Evolutionary conservation across 2,329 filamentous ascomycete genomes (phyloP).

Genomic region (Fusarium siculi): DNA sequence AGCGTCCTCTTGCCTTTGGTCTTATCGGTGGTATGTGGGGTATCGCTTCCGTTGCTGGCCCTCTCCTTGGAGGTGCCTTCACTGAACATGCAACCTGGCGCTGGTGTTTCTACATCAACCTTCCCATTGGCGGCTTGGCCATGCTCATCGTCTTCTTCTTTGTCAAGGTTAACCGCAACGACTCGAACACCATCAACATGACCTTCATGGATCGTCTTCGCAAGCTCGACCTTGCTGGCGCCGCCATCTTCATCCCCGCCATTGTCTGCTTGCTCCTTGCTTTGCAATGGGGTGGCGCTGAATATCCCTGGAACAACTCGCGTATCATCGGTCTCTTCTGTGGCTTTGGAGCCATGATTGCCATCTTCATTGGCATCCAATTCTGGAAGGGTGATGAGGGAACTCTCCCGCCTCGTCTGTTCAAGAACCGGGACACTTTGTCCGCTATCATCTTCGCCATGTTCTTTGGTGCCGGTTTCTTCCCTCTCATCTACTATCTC

Average conservation of each 20-base stretch:
- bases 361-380: slow-evolving; percentile 60
- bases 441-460: slow-evolving; percentile 57
- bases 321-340: slow-evolving; percentile 63
- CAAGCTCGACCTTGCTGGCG: slow-evolving; percentile 62
- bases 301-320: slow-evolving; percentile 61
- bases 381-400: slow-evolving; percentile 55
- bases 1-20: slow-evolving; percentile 65
- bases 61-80: slow-evolving; percentile 62
- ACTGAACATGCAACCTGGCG: slow-evolving; percentile 62
- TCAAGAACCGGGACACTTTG: slow-evolving; percentile 56
- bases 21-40: slow-evolving; percentile 67
- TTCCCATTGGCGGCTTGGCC: slow-evolving; percentile 60
- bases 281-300: slow-evolving; percentile 66
- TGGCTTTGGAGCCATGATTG: slow-evolving; percentile 57
- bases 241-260: slow-evolving; percentile 61
- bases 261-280: slow-evolving; percentile 65
- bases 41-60: slow-evolving; percentile 62
- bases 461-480: slow-evolving; percentile 63
- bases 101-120: slow-evolving; percentile 63
- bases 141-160: slow-evolving; percentile 60
- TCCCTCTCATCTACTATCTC: slow-evolving; percentile 64
- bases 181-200: slow-evolving; percentile 47
- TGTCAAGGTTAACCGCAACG: slow-evolving; percentile 54
- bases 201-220: slow-evolving; percentile 52
- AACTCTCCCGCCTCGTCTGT: slow-evolving; percentile 59